Evolutionary conservation across 23 red algal genomes (phyloP), one percentile per base, ranked within the genome.

Genomic region (Gracilariopsis chorda): DNA sequence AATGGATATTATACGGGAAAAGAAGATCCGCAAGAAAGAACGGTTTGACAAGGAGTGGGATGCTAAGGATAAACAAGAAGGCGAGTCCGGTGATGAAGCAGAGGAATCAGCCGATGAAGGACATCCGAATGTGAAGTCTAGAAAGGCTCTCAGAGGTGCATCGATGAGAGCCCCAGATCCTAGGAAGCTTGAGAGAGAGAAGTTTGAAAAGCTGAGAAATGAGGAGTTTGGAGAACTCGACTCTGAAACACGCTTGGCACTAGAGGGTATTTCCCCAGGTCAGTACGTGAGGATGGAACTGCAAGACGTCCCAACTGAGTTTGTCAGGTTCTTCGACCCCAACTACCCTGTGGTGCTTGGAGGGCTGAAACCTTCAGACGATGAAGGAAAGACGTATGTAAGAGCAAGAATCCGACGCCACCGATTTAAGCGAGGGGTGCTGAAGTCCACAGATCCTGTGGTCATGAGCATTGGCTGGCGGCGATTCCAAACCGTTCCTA

Each of bases 381-480:
- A 82, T 59, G 95, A 98, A 57, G 80, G 83, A 2, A 85, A 80
- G 56, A 89, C 78, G 10, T 92, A 82, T 77, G 48, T 99, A 46
- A 78, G 90, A 59, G 68, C 77, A 28, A 87, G 97, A 78, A 48
- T 99, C 14, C 82, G 91, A 30, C 89, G 97, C 1, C 97, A 99
- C 75, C 89, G 97, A 17, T 99, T 94, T 88, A 92, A 84, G 47
- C 87, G 93, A 21, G 81, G 93, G 17, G 85, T 99, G 17, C 87
- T 99, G n/a, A 99, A 99, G 82, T 93, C 83, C 19, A 72, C 46
- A 25, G 97, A 99, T 70, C 93, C 97, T 2, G 63, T 99, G 1
- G 83, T 99, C 9, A 91, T 99, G 43, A 94, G 90, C 27, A 39
- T 99, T 71, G 97, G 97, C 23, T 99, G 97, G 97, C 88, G 93